Base-by-base conservation (phyloP, 768 basidiomycete species). In the Favolaschia claudopus region DNA sequence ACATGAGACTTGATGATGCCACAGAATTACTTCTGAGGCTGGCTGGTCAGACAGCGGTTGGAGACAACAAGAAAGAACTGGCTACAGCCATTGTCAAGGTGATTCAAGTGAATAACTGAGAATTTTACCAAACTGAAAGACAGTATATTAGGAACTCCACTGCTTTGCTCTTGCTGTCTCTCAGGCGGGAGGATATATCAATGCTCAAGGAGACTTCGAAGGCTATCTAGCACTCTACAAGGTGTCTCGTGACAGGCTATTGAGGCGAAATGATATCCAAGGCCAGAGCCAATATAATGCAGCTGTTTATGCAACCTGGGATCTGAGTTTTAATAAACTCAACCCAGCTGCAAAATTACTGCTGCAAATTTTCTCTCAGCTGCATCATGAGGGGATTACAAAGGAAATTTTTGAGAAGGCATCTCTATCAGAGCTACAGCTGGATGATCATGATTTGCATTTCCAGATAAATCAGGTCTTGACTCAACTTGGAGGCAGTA, bases 241-340 rank as follows among this genome's bases (percentile, higher is more conserved):
- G 4, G 8, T 27, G n/a, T 29, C 40, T 20, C 36, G 33, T 19
- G 38, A 9, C 13, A 25, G 19, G 17, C 17, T 53, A 28, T 25
- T 42, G 22, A 42, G 27, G 12, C 22, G 27, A 42, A 42, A 24
- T 13, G 22, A 20, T 10, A n/a, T 25, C 27, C 44, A 55, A 29
- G 46, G n/a, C n/a, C n/a, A n/a, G n/a, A n/a, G n/a, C n/a, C n/a
- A n/a, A n/a, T n/a, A n/a, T n/a, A n/a, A n/a, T n/a, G n/a, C n/a
- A n/a, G n/a, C n/a, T n/a, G n/a, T n/a, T n/a, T n/a, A n/a, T n/a
- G n/a, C n/a, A n/a, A n/a, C n/a, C n/a, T n/a, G n/a, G n/a, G n/a
- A n/a, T n/a, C n/a, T 55, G 10, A 55, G 54, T n/a, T 55, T 55
- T n/a, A 10, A 46, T 5, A 24, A 39, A n/a, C 54, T 55, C 28